Evolutionary conservation across 192 early-diverging fungal genomes (phyloP), one percentile per base, ranked within the genome.

Genomic region (Umbelopsis ramanniana): DNA sequence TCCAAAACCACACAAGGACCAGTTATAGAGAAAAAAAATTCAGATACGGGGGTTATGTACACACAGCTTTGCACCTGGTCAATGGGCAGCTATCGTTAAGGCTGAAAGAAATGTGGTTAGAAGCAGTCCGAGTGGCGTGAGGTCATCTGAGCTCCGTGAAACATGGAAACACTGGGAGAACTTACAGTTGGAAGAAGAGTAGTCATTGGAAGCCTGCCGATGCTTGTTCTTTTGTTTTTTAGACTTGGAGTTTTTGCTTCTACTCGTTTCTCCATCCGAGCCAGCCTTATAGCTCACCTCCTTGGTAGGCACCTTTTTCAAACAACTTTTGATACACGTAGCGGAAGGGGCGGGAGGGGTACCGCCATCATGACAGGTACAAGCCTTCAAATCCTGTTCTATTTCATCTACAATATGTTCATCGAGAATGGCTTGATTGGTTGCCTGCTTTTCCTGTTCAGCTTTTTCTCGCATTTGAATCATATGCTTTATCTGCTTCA

Each of bases 371-470:
- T 26, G 23, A 54, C 43, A 67, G 26, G 35, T 37, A 60, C 70
- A 72, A 7, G 57, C 57, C 35, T n/a, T 29, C 12, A 63, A 63
- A 29, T 46, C 66, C 29, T 60, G 22, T 46, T 68, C 63, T 24
- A 79, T 79, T 72, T 79, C 77, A n/a, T 46, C 37, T 46, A 79
- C 71, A 46, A 79, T 79, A 45, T 40, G 45, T 33, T 79, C 77
- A 38, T 71, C 73, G 50, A 73, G 40, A 43, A 79, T 57, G 4
- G 70, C 72, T 68, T 79, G 69, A 46, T 60, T 70, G 21, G 71
- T 70, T 11, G 68, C 71, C 45, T 66, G 60, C 19, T 67, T 66
- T 40, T 74, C 57, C 33, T 68, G 76, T 33, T 70, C 72, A 19
- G 68, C 72, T 10, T 67, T 48, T 37, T 74, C 75, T n/a, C 71